Percentiles rank a stretch among this genome's conserved stretches.
These are phyloP conservation scores for Monilinia fructigena DNA, from an alignment of 2,329 filamentous ascomycete species.

Conservation along the genomic window DNA sequence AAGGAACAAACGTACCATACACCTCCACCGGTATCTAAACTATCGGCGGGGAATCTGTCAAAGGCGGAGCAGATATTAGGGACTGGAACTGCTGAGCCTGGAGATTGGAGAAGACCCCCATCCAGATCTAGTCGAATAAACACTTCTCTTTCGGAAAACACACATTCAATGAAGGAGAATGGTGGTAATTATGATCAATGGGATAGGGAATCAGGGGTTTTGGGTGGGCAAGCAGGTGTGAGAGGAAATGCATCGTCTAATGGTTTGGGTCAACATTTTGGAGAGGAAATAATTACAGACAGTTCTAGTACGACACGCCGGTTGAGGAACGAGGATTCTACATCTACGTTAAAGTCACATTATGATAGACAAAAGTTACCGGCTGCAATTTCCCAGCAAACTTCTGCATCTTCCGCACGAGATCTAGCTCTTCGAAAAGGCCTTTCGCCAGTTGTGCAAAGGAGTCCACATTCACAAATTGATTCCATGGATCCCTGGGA, in stretches of 20 bases:
- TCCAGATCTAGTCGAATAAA: conserved; percentile 44
- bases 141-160: conserved; percentile 43
- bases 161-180: conserved; percentile 32
- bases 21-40: conserved; percentile 12
- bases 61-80: conserved; percentile 40
- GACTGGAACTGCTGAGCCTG: conserved; percentile 21
- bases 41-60: conserved; percentile 29
- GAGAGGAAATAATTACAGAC: conserved; percentile 41
- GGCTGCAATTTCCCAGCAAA: conserved; percentile 45
- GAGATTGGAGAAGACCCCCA: conserved; percentile 34
- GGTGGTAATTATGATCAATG: conserved; percentile 32
- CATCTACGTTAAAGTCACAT: conserved; percentile 48
- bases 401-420: conserved; percentile 44
- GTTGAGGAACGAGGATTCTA: conserved; percentile 43
- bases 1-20: conserved; percentile 24
- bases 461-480: conserved; percentile 34
- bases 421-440: conserved; percentile 44
- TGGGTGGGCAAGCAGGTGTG: conserved; percentile 38
- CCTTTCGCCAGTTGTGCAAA: conserved; percentile 35
- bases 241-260: conserved; percentile 48
- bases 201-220: conserved; percentile 35
- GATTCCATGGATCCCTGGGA: conserved; percentile 26
- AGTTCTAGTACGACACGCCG: conserved; percentile 40
- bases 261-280: conserved; percentile 43
- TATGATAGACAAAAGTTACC: conserved; percentile 47